Conservation (phyloP, 2,329 filamentous ascomycete genomes). For the Fusarium duplospermum region DNA sequence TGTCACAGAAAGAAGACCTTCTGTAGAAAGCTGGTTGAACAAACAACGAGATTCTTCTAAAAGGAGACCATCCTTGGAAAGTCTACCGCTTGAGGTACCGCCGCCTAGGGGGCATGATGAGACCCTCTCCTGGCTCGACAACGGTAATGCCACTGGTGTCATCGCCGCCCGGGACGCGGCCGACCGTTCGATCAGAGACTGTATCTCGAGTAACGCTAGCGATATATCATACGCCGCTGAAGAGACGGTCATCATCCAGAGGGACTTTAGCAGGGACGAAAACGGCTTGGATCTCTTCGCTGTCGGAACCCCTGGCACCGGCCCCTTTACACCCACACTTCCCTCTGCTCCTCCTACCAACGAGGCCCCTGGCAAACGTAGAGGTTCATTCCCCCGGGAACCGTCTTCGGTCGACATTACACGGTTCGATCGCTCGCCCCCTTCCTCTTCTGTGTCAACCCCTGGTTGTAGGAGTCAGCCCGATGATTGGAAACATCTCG, state of each 20-base stretch:
- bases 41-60: not conserved
- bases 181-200: not conserved
- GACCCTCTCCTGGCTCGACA: not conserved
- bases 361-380: not conserved
- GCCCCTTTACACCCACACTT: not conserved
- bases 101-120: not conserved
- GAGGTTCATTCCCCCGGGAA: not conserved
- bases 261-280: not conserved
- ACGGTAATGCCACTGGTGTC: not conserved
- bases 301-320: not conserved
- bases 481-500: not conserved
- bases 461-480: not conserved
- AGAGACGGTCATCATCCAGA: not conserved
- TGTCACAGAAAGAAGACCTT: not conserved
- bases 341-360: not conserved
- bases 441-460: not conserved
- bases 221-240: not conserved
- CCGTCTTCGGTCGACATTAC: not conserved
- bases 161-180: not conserved
- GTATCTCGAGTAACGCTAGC: not conserved
- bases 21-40: not conserved
- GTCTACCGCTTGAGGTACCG: slow-evolving; percentile 5
- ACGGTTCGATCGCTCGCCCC: not conserved
- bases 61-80: not conserved
- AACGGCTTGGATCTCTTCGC: not conserved